Base-by-base conservation (phyloP, 1,284 basidiomycete genomes). In the Xerocomus minutiporus region DNA sequence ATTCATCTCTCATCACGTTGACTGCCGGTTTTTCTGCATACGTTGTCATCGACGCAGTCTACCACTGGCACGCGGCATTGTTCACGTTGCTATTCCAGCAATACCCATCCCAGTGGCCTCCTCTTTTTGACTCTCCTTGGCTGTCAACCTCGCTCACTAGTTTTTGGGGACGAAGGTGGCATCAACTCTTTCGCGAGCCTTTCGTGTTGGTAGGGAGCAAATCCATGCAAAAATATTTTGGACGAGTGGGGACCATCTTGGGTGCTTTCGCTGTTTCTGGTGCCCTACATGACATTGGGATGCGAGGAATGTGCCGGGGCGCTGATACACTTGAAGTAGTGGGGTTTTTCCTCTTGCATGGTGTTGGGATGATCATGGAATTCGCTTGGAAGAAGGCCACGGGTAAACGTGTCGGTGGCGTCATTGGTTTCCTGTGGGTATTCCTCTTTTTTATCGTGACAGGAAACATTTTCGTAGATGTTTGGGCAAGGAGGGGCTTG, bases 271-370 rank as follows among this genome's bases (percentile, higher is more conserved):
- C 38, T 20, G 38, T 39, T 20, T 39, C 38, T 9, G 38, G 38
- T 11, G 17, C 9, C 20, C 11, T 39, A 20, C 20, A 23, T 20
- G 38, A 39, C 9, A 1, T 39, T 20, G 36, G 36, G 17, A 20
- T 39, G 36, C 36, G 36, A 20, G 36, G 36, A 20, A 39, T 39
- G 61, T 9, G 76, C 2, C 71, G 71, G 6, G 83, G 81, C 15
- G 68, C 69, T 0, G 78, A 84, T 36, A 73, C 77, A 8, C 50
- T 61, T 6, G 54, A 59, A 5, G 69, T 83, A 8, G 67, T 69
- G 3, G 76, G 77, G 3, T 86, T 78, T 61, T 87, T 86, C 62
- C 34, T 84, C 39, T 62, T 81, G 57, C 81, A 77, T 57, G 82
- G 77, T 2, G 59, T 80, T 0, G 82, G 81, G 0, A 58, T 79